A percentile compares a stretch with the other conserved stretches of the same genome.
phyloP scores from a whole-genome alignment of 2,329 filamentous ascomycete species.

The Alternaria solani region DNA sequence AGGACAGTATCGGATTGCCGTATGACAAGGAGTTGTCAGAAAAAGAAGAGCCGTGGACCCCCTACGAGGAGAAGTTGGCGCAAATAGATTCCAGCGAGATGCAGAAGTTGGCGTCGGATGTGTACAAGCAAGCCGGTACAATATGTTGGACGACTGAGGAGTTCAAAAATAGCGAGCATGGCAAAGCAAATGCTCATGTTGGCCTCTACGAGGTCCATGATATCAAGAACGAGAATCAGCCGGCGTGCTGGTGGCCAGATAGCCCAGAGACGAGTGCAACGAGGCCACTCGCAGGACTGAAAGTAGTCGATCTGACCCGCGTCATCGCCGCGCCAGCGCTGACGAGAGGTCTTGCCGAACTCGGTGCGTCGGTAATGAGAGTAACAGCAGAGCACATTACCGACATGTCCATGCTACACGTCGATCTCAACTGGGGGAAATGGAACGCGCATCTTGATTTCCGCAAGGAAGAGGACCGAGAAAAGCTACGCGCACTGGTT shows the following conservation, averaged over 20 bases:
- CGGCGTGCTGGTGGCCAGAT: conserved; percentile 56
- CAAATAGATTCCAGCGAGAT: conserved; percentile 47
- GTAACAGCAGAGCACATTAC: conserved; percentile 53
- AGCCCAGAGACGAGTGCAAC: conserved; percentile 28
- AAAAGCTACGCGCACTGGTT: conserved; percentile 54
- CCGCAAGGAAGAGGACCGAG: conserved; percentile 48
- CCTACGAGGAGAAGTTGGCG: conserved; percentile 46
- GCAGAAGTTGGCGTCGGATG: conserved; percentile 48
- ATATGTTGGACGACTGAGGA: conserved; percentile 52
- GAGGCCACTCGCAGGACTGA: conserved; percentile 58
- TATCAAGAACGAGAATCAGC: conserved; percentile 37
- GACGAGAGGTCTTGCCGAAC: conserved; percentile 53
- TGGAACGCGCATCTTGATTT: conserved; percentile 58
- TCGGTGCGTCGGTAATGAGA: conserved; percentile 59
- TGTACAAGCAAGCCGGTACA: conserved; percentile 53
- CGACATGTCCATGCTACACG: conserved; percentile 54
- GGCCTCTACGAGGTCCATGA: conserved; percentile 52
- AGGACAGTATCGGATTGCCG: conserved; percentile 49
- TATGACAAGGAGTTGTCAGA: conserved; percentile 35
- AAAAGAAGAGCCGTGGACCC: conserved; percentile 43
- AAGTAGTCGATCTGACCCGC: conserved; percentile 60
- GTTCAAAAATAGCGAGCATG: conserved; percentile 52
- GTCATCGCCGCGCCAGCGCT: conserved; percentile 60
- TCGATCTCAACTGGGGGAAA: conserved; percentile 62
- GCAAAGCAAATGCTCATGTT: conserved; percentile 53